phyloP scores from a whole-genome alignment of 306 rosid species.

The Fragaria nilgerrensis region DNA sequence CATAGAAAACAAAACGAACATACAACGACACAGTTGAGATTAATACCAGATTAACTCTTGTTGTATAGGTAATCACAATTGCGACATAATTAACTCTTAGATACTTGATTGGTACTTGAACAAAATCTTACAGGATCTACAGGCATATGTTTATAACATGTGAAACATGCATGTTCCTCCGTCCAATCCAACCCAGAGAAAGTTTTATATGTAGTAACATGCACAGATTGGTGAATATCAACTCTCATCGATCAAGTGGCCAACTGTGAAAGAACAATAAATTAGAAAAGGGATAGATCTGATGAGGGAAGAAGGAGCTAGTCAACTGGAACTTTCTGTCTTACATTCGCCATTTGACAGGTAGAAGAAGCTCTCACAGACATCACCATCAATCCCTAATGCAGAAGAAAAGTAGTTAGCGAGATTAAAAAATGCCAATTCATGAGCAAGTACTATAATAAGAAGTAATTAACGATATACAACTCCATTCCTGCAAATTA shows the following conservation, averaged over 20 bases:
- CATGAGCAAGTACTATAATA: background rate
- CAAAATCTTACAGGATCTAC: constrained; percentile 8
- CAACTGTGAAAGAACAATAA: background rate
- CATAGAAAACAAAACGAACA: background rate
- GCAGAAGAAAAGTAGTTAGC: constrained; percentile 19
- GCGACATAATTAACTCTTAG: background rate
- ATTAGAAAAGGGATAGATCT: background rate
- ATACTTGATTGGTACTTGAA: background rate
- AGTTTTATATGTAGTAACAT: background rate
- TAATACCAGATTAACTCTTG: background rate
- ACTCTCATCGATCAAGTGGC: background rate
- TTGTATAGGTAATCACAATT: background rate
- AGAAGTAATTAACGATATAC: background rate
- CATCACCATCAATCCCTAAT: background rate
- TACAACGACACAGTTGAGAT: background rate
- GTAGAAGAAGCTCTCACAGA: constrained; percentile 13
- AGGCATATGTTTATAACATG: background rate
- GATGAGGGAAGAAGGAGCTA: background rate
- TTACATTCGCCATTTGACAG: constrained; percentile 12
- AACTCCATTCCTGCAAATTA: background rate
- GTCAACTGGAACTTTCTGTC: constrained; percentile 7
- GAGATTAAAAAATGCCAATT: background rate
- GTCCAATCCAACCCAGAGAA: background rate
- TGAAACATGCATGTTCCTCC: constrained; percentile 9
- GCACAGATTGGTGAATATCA: background rate